phyloP scores from a whole-genome alignment of 2,329 filamentous ascomycete species.

The Corinectria fuckeliana region DNA sequence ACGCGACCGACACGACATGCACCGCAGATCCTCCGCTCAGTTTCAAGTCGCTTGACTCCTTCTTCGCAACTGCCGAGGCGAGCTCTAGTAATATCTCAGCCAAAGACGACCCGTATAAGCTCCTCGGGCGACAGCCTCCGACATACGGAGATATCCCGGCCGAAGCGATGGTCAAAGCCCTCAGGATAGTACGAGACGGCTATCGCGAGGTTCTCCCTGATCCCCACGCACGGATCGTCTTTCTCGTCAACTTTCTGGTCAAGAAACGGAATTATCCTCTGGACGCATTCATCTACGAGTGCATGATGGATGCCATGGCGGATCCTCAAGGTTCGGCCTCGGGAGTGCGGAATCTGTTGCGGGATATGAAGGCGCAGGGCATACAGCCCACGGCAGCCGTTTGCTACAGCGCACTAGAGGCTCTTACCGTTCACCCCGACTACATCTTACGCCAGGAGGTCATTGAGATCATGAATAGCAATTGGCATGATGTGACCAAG shows the following conservation, averaged over 20 bases:
- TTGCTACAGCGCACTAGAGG: constrained; percentile 75
- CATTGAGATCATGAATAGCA: constrained; percentile 73
- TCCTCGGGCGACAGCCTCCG: background rate
- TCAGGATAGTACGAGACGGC: constrained; percentile 38
- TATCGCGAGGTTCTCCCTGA: constrained; percentile 28
- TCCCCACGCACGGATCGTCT: constrained; percentile 40
- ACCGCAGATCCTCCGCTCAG: background rate
- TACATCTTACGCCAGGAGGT: constrained; percentile 76
- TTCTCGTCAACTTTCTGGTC: constrained; percentile 65
- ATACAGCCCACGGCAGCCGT: constrained; percentile 70
- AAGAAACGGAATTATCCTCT: constrained; percentile 60
- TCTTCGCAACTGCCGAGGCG: background rate
- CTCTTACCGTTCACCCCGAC: constrained; percentile 83
- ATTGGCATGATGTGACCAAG: constrained; percentile 64
- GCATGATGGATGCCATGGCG: constrained; percentile 75
- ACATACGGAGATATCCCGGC: background rate
- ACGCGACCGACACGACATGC: constrained; percentile 20
- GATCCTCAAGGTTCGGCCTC: constrained; percentile 71
- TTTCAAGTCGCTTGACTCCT: constrained; percentile 1
- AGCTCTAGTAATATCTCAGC: background rate
- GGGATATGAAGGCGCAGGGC: constrained; percentile 70
- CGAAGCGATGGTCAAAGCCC: constrained; percentile 35
- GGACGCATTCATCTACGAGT: constrained; percentile 71
- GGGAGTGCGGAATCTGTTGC: constrained; percentile 67
- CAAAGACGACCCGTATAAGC: background rate